phyloP scores from a whole-genome alignment of 179 eudicot genomes.

The Drosera spatulata region DNA sequence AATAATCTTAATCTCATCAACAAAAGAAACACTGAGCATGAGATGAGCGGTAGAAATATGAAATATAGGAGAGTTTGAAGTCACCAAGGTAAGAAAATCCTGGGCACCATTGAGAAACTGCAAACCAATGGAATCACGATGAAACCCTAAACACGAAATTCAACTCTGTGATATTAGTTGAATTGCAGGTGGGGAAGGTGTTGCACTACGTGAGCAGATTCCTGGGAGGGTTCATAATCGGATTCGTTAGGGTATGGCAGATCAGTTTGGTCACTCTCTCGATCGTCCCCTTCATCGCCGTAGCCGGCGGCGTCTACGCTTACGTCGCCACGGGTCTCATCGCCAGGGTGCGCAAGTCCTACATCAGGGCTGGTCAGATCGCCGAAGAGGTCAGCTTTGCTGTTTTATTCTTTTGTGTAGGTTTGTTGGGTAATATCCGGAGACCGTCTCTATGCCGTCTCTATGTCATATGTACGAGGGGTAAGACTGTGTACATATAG shows the following conservation, averaged over 20 bases:
- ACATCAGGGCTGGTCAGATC: constrained; percentile 76
- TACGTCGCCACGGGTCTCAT: constrained; percentile 80
- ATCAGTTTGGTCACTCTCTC: constrained; percentile 88
- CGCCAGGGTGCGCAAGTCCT: constrained; percentile 74
- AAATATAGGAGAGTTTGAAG: too few relatives aligned
- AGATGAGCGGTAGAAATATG: too few relatives aligned
- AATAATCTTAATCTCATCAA: too few relatives aligned
- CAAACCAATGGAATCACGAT: too few relatives aligned
- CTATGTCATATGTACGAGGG: too few relatives aligned
- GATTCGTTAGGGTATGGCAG: constrained; percentile 87
- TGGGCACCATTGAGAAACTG: too few relatives aligned
- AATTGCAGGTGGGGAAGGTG: constrained; percentile 74
- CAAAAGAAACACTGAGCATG: too few relatives aligned
- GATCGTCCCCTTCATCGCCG: constrained; percentile 77
- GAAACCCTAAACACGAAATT: too few relatives aligned
- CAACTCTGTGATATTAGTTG: not conserved
- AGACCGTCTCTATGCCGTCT: too few relatives aligned
- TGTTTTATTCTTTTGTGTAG: not conserved
- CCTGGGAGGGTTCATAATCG: constrained; percentile 72
- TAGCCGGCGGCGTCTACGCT: constrained; percentile 89
- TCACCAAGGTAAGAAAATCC: too few relatives aligned
- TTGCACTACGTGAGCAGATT: constrained; percentile 88
- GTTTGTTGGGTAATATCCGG: too few relatives aligned
- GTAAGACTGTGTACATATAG: too few relatives aligned
- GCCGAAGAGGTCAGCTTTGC: constrained; percentile 66